Base-by-base conservation (phyloP, 257 asterid genomes). In the Solanum gracilifrons region DNA sequence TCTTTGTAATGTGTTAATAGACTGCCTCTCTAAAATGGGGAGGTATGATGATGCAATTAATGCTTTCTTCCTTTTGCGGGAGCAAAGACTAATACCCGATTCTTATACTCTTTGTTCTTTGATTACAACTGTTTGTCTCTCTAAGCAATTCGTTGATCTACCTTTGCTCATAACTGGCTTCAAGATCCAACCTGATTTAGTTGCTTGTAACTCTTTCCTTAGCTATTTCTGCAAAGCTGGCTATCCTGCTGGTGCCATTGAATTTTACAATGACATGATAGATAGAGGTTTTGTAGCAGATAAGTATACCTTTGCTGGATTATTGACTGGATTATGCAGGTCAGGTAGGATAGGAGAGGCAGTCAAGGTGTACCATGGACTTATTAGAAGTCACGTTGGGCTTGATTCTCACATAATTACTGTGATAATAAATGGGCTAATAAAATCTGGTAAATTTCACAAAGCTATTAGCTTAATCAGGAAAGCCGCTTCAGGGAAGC, bases 181-280 rank as follows among this genome's bases (percentile, higher is more conserved):
- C 31, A 75, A 92, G 35, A 51, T 95, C 66, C 87, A 93, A 84
- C 95, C 98, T 3, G 98, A 95, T 89, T 91, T 95, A 90, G 97
- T 94, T 51, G 94, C 92, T 82, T 94, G 96, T 92, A 95, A 95
- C 86, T 87, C 94, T 86, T 93, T 93, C 79, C 90, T 95, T 13
- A 92, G 92, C 90, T 95, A 93, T 87, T 95, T 91, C 90, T 91
- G 94, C 90, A 94, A 92, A 90, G 89, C 98, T 41, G 96, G 95
- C 84, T 90, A 89, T 89, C 96, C 97, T 4, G 84, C 87, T 71
- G 96, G 94, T 39, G 93, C 98, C 33, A 79, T 95, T 85, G 95
- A 94, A 87, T 95, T 93, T 87, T 95, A 93, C 84, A 86, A 89
- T 73, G 95, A 94, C 89, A 95, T 95, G 95, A 90, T 93, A 90